Evolutionary conservation across 1,284 basidiomycete species (phyloP).

Genomic region (Microbotryomycetes sp.): DNA sequence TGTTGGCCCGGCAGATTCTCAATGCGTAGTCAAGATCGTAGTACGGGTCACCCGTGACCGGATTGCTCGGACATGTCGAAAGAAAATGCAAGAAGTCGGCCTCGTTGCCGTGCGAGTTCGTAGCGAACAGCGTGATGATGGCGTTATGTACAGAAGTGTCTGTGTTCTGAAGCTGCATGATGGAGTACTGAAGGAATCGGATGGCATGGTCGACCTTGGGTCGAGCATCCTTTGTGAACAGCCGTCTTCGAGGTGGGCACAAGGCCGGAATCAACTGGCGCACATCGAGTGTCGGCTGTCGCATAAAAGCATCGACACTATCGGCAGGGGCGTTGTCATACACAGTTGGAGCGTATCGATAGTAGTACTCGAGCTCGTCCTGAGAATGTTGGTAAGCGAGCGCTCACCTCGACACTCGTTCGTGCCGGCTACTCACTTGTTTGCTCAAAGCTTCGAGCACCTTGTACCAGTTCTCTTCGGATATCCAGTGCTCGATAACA

Average conservation of each 20-base stretch:
- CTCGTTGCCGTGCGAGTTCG: constrained; percentile 55
- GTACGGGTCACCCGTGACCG: constrained; percentile 75
- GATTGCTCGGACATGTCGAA: constrained; percentile 70
- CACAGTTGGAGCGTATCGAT: constrained; percentile 81
- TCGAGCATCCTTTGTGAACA: constrained; percentile 46
- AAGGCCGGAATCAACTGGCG: constrained; percentile 82
- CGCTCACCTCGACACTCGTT: too few relatives aligned
- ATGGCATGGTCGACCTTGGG: constrained; percentile 67
- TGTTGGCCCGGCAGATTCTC: constrained; percentile 70
- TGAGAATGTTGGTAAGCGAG: constrained; percentile 50
- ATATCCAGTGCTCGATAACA: constrained; percentile 86
- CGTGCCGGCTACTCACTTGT: constrained; percentile 53
- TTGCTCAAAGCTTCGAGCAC: constrained; percentile 80
- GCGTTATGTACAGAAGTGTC: constrained; percentile 90
- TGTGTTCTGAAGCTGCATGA: constrained; percentile 69
- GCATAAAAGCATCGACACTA: constrained; percentile 86
- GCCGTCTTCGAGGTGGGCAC: constrained; percentile 10
- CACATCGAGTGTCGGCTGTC: constrained; percentile 69
- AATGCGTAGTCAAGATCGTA: constrained; percentile 97
- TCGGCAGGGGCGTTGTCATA: constrained; percentile 79
- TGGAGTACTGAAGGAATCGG: constrained; percentile 74
- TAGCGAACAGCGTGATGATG: constrained; percentile 76
- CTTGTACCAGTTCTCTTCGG: constrained; percentile 84
- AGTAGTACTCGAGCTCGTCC: constrained; percentile 68
- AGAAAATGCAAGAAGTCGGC: constrained; percentile 78